phyloP scores from a whole-genome alignment of 805 yeast genomes.

The Candida coquimbonensis region DNA sequence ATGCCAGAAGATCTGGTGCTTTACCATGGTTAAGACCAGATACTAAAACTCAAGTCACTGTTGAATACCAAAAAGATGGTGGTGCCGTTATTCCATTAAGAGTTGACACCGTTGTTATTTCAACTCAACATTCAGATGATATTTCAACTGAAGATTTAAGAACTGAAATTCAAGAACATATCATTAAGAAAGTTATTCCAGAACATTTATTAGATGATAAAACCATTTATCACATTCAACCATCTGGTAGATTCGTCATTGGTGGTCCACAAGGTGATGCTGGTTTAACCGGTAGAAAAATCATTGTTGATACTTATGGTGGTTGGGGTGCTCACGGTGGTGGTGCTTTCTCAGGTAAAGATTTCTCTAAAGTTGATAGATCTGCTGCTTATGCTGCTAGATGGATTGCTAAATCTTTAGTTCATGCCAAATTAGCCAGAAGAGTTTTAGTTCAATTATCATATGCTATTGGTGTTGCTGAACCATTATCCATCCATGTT shows the following conservation, averaged over 20 bases:
- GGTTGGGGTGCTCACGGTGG: constrained; percentile 99
- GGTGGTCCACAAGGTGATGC: constrained; percentile 99
- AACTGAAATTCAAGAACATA: constrained; percentile 65
- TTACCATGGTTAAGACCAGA: constrained; percentile 98
- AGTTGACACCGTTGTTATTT: constrained; percentile 95
- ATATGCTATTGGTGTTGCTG: constrained; percentile 99
- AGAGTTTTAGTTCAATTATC: constrained; percentile 98
- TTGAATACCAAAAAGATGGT: constrained; percentile 87
- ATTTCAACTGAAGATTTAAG: constrained; percentile 92
- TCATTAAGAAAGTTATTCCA: constrained; percentile 90
- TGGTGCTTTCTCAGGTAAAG: constrained; percentile 99
- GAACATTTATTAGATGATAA: constrained; percentile 84
- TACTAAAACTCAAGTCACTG: constrained; percentile 99
- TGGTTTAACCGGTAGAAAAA: constrained; percentile 98
- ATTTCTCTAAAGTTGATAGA: constrained; percentile 99
- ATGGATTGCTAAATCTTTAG: constrained; percentile 99
- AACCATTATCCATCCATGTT: constrained; percentile 95
- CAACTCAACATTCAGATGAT: constrained; percentile 96
- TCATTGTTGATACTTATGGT: constrained; percentile 99
- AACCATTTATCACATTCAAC: constrained; percentile 97
- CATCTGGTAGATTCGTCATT: constrained; percentile 98
- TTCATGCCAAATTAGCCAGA: constrained; percentile 89
- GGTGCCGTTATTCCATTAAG: constrained; percentile 95
- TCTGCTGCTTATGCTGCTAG: constrained; percentile 99
- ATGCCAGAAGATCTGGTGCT: constrained; percentile 93